Base-by-base conservation (phyloP, 352 stramenopile species). In the Globisporangium polare region DNA sequence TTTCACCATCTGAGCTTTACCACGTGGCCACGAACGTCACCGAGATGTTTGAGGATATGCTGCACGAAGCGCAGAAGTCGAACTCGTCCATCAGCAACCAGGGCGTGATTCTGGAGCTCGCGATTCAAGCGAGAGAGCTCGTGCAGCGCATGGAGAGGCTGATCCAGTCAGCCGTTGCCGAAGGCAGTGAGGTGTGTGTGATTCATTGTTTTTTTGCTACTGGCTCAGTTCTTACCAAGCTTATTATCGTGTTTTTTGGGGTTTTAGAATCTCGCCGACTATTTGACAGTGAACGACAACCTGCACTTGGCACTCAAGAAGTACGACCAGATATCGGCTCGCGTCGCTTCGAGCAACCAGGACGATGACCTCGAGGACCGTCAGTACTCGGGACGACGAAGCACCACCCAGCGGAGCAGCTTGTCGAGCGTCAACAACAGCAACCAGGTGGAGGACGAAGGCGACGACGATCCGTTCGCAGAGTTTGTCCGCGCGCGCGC, bases 21-120 rank as follows among this genome's bases (percentile, higher is more conserved):
- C 74, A 78, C 63, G 79, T 90, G 20, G 78, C 83, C 5, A 79
- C 71, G 7, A 90, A 88, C 58, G 73, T 90, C 42, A 61, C 68
- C 1, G 83, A 93, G 60, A 93, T 93, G 83, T 88, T 93, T 59
- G 83, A 93, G 39, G 83, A 93, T 63, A 91, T 93, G 83, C 65
- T 93, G 24, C 73, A 77, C 54, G 83, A 91, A 57, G 78, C 71
- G 0, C 73, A 83, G 59, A 90, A 86, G 58, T 53, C 76, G 12
- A 24, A 66, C 1, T 72, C 75, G 47, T 73, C 69, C 1, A 78
- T 87, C 7, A 65, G 58, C 4, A 77, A 68, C 27, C 67, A 74
- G 9, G 82, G 80, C 0, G 81, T 89, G 49, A 90, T 91, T 60
- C 72, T 84, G n/a, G 83, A 93, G 65, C 67, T 93, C 41, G 78